These are phyloP conservation scores for Mitragyna speciosa DNA, from an alignment of 257 asterid species.

Conservation along the genomic window DNA sequence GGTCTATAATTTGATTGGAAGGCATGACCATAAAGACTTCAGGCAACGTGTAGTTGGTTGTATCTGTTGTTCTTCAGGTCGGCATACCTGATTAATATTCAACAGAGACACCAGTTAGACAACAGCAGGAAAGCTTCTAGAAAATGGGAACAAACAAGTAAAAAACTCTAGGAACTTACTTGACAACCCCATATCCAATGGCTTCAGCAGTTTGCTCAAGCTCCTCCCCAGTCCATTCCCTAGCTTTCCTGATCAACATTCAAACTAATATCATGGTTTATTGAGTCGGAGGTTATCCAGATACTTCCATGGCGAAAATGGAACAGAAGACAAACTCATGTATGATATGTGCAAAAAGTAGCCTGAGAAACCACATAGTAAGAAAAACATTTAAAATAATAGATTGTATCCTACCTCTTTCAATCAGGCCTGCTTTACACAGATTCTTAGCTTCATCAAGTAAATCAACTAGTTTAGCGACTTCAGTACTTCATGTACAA, in stretches of 20 bases:
- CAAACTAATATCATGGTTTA: background rate
- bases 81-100: conserved; percentile 64
- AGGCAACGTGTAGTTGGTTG: conserved; percentile 62
- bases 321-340: background rate
- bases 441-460: conserved; percentile 88
- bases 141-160: conserved; percentile 2
- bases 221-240: conserved; percentile 82
- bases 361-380: background rate
- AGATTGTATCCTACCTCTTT: conserved; percentile 57
- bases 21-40: background rate
- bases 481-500: conserved; percentile 88
- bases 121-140: background rate
- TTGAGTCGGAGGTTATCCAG: background rate
- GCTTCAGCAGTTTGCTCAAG: conserved; percentile 94
- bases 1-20: background rate
- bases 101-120: conserved; percentile 12
- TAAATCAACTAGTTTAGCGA: conserved; percentile 81
- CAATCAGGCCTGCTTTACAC: conserved; percentile 66
- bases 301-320: background rate
- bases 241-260: conserved; percentile 56
- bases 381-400: background rate
- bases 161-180: conserved; percentile 47
- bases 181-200: conserved; percentile 94
- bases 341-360: background rate
- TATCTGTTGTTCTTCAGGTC: conserved; percentile 90